Percentiles rank a stretch among this genome's conserved stretches.
Evolutionary conservation across 2,329 filamentous ascomycete genomes (phyloP).

Genomic region (Arthrobotrys sphaeroides): DNA sequence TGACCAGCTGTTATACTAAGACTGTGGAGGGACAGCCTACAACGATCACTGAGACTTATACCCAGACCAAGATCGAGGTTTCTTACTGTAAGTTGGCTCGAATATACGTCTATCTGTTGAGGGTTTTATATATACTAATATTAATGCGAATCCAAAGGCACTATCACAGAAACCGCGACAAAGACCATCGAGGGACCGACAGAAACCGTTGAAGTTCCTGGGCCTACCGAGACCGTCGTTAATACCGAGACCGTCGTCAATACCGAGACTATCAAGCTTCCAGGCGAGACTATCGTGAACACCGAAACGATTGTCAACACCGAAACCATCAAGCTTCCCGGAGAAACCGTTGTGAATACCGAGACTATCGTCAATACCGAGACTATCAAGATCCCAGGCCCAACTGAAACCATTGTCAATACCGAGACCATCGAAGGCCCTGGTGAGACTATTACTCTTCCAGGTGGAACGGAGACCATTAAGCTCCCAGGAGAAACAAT

Average conservation of each 20-base stretch:
- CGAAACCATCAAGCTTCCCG: background rate
- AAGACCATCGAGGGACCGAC: conserved; percentile 15
- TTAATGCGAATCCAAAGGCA: conserved; percentile 4
- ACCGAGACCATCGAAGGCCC: conserved; percentile 22
- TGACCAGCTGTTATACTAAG: conserved; percentile 36
- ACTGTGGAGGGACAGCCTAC: conserved; percentile 20
- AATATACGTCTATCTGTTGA: background rate
- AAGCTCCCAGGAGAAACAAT: conserved; percentile 17
- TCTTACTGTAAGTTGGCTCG: conserved; percentile 34
- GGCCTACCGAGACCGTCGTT: background rate
- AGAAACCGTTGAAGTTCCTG: conserved; percentile 1
- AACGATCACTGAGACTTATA: conserved; percentile 25
- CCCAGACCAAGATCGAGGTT: conserved; percentile 19
- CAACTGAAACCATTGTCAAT: background rate
- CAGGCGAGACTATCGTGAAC: background rate
- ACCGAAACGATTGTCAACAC: background rate
- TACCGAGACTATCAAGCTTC: background rate
- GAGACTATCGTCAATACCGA: background rate
- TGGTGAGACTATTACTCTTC: conserved; percentile 14
- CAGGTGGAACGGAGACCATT: conserved; percentile 19
- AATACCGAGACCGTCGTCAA: conserved; percentile 3
- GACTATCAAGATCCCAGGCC: conserved; percentile 14
- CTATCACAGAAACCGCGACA: conserved; percentile 20
- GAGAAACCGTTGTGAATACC: background rate
- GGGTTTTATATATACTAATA: background rate